Evolutionary conservation across 768 basidiomycete genomes (phyloP).

Genomic region (Termitomyces sp.): DNA sequence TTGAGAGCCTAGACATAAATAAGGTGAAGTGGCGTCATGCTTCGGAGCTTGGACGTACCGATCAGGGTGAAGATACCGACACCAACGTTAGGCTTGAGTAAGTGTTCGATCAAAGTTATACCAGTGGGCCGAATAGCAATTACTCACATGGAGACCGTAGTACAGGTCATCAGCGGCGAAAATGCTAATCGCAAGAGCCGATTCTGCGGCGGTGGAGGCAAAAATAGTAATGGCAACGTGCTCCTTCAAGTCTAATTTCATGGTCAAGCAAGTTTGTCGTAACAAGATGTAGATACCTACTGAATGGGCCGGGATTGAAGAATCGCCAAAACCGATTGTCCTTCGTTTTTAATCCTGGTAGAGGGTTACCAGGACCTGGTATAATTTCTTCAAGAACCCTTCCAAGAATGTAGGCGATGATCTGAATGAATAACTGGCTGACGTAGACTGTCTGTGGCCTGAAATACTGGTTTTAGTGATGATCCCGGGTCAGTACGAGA

Average conservation of each 20-base stretch:
- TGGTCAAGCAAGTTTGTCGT: background rate
- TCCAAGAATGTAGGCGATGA: slow-evolving; percentile 49
- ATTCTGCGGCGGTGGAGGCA: slow-evolving; percentile 52
- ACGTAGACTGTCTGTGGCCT: slow-evolving; percentile 31
- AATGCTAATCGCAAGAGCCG: slow-evolving; percentile 53
- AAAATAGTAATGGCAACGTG: slow-evolving; percentile 62
- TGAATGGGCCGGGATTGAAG: slow-evolving; percentile 61
- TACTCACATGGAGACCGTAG: slow-evolving; percentile 35
- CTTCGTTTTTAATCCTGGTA: slow-evolving; percentile 21
- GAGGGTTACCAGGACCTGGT: slow-evolving; percentile 26
- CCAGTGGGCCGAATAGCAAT: background rate
- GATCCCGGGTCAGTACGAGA: background rate
- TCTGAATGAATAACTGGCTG: slow-evolving; percentile 44
- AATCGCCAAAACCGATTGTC: slow-evolving; percentile 45
- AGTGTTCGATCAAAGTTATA: background rate
- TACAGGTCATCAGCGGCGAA: slow-evolving; percentile 50
- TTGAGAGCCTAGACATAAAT: slow-evolving; percentile 22
- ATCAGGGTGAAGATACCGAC: slow-evolving; percentile 9
- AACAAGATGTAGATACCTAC: slow-evolving; percentile 22
- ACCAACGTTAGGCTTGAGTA: slow-evolving; percentile 28
- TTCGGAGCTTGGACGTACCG: background rate
- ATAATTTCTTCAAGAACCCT: slow-evolving; percentile 35
- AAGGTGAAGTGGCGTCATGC: background rate
- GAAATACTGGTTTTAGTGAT: slow-evolving; percentile 35
- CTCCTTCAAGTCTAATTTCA: slow-evolving; percentile 40